Percentiles rank a stretch among this genome's conserved stretches.
phyloP scores from a whole-genome alignment of 2,329 filamentous ascomycete genomes.

The Mycosphaerella arachidis region DNA sequence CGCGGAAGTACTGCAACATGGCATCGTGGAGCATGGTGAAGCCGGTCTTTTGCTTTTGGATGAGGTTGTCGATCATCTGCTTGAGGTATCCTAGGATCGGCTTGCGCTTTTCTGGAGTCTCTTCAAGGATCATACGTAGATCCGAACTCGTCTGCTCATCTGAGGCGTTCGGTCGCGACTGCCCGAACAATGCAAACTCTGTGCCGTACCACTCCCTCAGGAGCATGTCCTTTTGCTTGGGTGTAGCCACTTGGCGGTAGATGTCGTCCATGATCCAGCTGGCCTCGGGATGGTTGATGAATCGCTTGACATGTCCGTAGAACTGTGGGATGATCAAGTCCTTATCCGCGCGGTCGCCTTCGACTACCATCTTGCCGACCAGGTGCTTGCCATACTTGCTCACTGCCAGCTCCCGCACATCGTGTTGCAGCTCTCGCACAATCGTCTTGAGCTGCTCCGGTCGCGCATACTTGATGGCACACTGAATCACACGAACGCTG shows the following conservation, averaged over 20 bases:
- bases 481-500: conserved; percentile 92
- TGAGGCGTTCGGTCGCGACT: conserved; percentile 44
- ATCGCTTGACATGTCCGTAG: conserved; percentile 83
- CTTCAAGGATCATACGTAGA: conserved; percentile 67
- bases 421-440: conserved; percentile 77
- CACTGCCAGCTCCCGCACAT: conserved; percentile 80
- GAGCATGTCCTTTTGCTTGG: conserved; percentile 77
- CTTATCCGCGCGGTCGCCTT: conserved; percentile 79
- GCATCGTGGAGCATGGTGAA: conserved; percentile 98
- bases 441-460: conserved; percentile 80
- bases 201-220: conserved; percentile 95
- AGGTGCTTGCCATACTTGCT: conserved; percentile 97
- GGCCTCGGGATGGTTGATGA: conserved; percentile 94
- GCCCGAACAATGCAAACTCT: conserved; percentile 80
- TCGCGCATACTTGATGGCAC: conserved; percentile 91
- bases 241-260: conserved; percentile 81
- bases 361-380: conserved; percentile 91
- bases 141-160: conserved; percentile 51
- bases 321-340: conserved; percentile 91
- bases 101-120: conserved; percentile 76
- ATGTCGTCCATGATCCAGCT: conserved; percentile 98
- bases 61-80: conserved; percentile 82
- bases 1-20: conserved; percentile 94
- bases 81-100: conserved; percentile 82
- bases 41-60: conserved; percentile 94